Base-by-base conservation (phyloP, 129 eudicot genomes). In the Lactuca saligna region DNA sequence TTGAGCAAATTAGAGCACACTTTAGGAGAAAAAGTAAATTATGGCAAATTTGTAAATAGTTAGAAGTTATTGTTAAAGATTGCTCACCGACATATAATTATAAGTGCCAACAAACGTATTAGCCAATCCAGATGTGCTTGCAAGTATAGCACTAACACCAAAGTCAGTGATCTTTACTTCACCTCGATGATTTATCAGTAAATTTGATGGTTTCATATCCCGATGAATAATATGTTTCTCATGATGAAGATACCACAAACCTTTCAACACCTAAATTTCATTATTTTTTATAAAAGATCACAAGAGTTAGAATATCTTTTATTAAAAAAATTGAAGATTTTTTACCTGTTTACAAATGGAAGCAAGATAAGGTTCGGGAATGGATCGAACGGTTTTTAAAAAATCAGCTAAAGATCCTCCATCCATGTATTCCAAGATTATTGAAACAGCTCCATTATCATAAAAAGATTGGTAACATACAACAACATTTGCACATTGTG, bases 341-440 rank as follows among this genome's bases (percentile, higher is more conserved):
- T 59, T 48, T 17, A 90, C 99, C 94, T 94, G 99, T 74, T 90
- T 94, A 81, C 82, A 87, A 71, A 94, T 83, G 70, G 96, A 97
- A 63, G 97, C 97, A 73, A 94, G 97, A 85, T 75, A 81, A 9
- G 82, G 83, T 75, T 94, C 99, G 1, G 99, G 97, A 67, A 94
- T 83, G 46, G 70, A 77, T 55, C 84, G 76, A 73, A 90, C 97
- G 8, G 79, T 87, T 78, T 75, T 83, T 56, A 94, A 80, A 74
- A 94, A 83, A 82, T 94, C 99, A 77, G 90, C 87, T 65, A 94
- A 82, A 61, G 99, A 94, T 64, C 99, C 99, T 4, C 99, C 99
- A 77, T 94, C 99, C 99, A 94, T 94, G 81, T 94, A 94, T 84
- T 94, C 99, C 85, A 94, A 77, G 62, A 94, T 87, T 66, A 94